phyloP scores from a whole-genome alignment of 2,329 filamentous ascomycete genomes.

The Colletotrichum eremochloae region DNA sequence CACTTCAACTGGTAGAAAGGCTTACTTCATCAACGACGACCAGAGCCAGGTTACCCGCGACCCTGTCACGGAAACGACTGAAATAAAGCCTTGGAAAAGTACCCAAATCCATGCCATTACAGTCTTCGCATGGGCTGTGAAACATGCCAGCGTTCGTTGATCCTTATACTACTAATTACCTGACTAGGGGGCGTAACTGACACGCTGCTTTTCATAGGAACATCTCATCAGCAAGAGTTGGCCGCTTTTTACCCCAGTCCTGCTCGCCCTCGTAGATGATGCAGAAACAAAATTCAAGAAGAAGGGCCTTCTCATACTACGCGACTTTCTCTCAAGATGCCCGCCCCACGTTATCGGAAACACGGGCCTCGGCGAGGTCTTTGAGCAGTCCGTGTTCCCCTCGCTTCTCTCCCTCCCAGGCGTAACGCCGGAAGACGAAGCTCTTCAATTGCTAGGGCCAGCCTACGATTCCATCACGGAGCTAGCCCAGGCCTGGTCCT shows the following conservation, averaged over 20 bases:
- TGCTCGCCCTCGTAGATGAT: slow-evolving; percentile 79
- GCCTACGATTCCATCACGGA: slow-evolving; percentile 77
- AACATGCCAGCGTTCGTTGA: slow-evolving; percentile 60
- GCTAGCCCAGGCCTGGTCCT: slow-evolving; percentile 61
- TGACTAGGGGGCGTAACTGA: slow-evolving; percentile 29
- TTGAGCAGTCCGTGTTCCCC: slow-evolving; percentile 78
- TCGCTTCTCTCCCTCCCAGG: slow-evolving; percentile 82
- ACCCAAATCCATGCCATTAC: slow-evolving; percentile 25
- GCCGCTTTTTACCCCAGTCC: slow-evolving; percentile 77
- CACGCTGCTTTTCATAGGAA: slow-evolving; percentile 48
- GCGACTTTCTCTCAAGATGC: slow-evolving; percentile 67
- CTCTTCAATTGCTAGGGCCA: slow-evolving; percentile 71
- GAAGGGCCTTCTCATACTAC: slow-evolving; percentile 68
- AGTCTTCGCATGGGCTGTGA: slow-evolving; percentile 73
- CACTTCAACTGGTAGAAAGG: slow-evolving; percentile 70
- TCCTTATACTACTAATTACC: neutral
- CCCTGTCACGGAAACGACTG: slow-evolving; percentile 7
- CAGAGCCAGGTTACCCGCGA: neutral
- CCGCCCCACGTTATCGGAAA: slow-evolving; percentile 66
- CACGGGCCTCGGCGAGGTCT: slow-evolving; percentile 76
- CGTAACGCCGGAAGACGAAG: slow-evolving; percentile 80
- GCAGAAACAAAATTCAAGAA: slow-evolving; percentile 64
- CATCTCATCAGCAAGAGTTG: slow-evolving; percentile 68
- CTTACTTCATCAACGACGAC: slow-evolving; percentile 56
- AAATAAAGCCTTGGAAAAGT: slow-evolving; percentile 71